phyloP scores from a whole-genome alignment of 192 early-diverging fungal genomes.

The Dimargaris cristalligena region DNA sequence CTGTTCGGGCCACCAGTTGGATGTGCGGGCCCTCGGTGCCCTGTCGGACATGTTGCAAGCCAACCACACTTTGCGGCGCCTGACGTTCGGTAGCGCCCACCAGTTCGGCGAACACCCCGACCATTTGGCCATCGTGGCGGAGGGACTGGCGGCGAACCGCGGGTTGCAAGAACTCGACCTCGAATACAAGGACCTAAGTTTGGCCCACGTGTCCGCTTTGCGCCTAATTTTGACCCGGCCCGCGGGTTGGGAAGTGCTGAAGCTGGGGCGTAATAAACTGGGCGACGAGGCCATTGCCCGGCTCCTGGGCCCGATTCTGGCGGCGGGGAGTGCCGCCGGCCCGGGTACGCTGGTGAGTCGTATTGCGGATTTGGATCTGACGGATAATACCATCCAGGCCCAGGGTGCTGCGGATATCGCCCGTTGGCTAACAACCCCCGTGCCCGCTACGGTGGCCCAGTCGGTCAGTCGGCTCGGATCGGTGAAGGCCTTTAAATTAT shows the following conservation, averaged over 20 bases:
- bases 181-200: conserved; percentile 32
- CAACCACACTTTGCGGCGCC: conserved; percentile 24
- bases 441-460: too few relatives aligned
- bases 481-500: too few relatives aligned
- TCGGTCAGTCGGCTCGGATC: too few relatives aligned
- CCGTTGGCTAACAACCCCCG: too few relatives aligned
- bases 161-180: conserved; percentile 27
- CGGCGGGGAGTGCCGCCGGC: not conserved
- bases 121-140: conserved; percentile 19
- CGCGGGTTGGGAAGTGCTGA: conserved; percentile 15
- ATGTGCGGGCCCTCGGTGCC: conserved; percentile 16
- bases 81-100: conserved; percentile 25
- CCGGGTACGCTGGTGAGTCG: not conserved
- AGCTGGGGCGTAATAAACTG: conserved; percentile 27
- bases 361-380: not conserved
- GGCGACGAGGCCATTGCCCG: conserved; percentile 18
- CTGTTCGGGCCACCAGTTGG: conserved; percentile 30
- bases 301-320: not conserved
- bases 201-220: not conserved
- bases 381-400: not conserved
- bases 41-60: conserved; percentile 19
- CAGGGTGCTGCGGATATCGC: too few relatives aligned
- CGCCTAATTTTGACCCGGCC: not conserved
- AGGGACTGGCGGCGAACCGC: conserved; percentile 26
- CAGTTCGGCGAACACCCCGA: conserved; percentile 16